Conservation (phyloP, 2,329 filamentous ascomycete species). For the Colletotrichum sp. region DNA sequence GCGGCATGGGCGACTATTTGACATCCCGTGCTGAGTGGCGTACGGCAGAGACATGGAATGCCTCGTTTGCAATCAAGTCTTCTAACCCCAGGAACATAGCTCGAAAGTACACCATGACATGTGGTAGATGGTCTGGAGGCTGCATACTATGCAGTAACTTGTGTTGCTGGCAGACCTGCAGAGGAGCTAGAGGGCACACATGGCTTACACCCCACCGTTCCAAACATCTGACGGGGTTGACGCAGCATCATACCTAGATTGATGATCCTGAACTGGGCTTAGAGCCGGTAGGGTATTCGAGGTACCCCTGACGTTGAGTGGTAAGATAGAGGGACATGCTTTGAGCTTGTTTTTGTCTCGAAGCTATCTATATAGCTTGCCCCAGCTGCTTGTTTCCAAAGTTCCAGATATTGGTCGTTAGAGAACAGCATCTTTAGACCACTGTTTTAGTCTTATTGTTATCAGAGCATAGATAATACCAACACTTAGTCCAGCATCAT, state of each 20-base stretch:
- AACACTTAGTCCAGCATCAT: background rate
- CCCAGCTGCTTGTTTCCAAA: background rate
- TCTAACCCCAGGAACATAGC: background rate
- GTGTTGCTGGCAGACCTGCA: background rate
- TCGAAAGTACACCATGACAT: background rate
- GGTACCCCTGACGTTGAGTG: background rate
- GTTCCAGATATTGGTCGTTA: rapidly evolving
- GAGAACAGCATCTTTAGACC: background rate
- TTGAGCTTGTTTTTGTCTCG: background rate
- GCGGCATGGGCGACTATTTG: background rate
- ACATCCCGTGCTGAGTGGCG: background rate
- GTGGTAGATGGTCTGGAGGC: background rate
- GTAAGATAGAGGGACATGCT: background rate
- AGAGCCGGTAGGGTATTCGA: background rate
- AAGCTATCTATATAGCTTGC: background rate
- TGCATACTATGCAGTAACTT: background rate
- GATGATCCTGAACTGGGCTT: background rate
- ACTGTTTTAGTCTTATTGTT: background rate
- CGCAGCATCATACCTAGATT: background rate
- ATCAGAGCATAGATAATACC: background rate
- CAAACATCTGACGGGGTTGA: background rate
- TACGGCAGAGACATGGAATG: background rate
- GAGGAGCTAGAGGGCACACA: background rate
- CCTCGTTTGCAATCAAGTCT: background rate
- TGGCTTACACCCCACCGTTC: background rate